Base-by-base conservation (phyloP, 805 yeast species). In the Metschnikowia vanudenii region DNA sequence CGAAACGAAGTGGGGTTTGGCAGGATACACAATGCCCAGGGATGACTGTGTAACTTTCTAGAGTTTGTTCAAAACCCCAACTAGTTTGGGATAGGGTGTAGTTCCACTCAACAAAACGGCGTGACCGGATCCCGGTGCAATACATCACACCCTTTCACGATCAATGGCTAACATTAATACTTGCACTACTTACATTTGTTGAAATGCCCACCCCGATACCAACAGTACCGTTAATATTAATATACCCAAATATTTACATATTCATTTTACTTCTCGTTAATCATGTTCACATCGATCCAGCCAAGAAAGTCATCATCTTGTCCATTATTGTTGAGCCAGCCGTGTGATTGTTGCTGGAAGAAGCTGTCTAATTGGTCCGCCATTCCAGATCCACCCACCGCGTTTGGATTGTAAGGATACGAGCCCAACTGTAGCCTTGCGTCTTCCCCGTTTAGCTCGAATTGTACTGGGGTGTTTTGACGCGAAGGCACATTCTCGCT, bases 221-320 rank as follows among this genome's bases (percentile, higher is more conserved):
- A n/a, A n/a, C n/a, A n/a, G n/a, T n/a, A n/a, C n/a, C n/a, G n/a
- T n/a, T n/a, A n/a, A n/a, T n/a, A 22, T 22, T 29, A 29, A 29
- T n/a, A 13, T 29, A 29, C 13, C 8, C 19, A 22, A 16, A 17
- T 43, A 40, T 40, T 33, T 32, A 33, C 39, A 41, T 18, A 12
- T 22, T 20, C 37, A 48, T 22, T 12, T 47, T 43, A 51, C 16
- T 47, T 46, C 17, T 54, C 57, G 16, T 45, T 51, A 8, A 55
- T 46, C 57, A 62, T 58, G 58, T 85, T 85, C 63, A 82, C 81
- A 61, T 88, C 96, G 71, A 91, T 86, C 96, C 96, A 91, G 11
- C 97, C 97, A 39, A 91, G 69, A 58, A 91, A 85, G 61, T 91
- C 97, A 60, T 91, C 97, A 43, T 82, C 88, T 28, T 68, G 71